Base-by-base conservation (phyloP, 345 rosid species). In the Sonneratia alba region DNA sequence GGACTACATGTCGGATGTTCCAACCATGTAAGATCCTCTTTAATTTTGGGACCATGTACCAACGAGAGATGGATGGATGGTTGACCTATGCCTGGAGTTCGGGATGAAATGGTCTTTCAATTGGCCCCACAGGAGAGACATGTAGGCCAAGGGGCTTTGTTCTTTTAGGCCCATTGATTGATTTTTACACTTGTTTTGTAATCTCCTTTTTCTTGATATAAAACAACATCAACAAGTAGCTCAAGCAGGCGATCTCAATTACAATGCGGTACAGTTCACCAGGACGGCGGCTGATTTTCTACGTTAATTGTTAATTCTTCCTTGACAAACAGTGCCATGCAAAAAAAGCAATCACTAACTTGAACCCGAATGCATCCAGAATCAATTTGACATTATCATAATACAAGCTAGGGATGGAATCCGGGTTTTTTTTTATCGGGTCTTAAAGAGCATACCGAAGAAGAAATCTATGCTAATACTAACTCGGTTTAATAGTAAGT, bases 211-310 rank as follows among this genome's bases (percentile, higher is more conserved):
- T 59, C 61, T 51, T 71, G 18, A 70, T 48, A 1, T 55, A 37
- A 16, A 2, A 22, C 59, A 57, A 27, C 32, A 27, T 27, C 10
- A 37, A 65, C 43, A 57, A 15, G 61, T n/a, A 15, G 78, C 74
- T 62, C 22, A 22, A 70, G 77, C 70, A 56, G 73, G 79, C 66
- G 81, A 24, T n/a, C 68, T 70, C 55, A 66, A 36, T 75, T 48
- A 11, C 66, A 57, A 73, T 75, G 83, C 74, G 77, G 51, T 71
- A 75, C 83, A 77, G 77, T 67, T 75, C 68, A 77, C 64, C 22
- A 12, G 9, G 14, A 2, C 64, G 64, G 64, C 64, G 64, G 64
- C 64, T 59, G 22, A n/a, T 18, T 22, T 59, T 18, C 22, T 53
- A 18, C 59, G 0, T 49, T 8, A 48, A 48, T 2, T 48, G 13